phyloP scores from a whole-genome alignment of 768 basidiomycete genomes.

The Trametes coccinea region DNA sequence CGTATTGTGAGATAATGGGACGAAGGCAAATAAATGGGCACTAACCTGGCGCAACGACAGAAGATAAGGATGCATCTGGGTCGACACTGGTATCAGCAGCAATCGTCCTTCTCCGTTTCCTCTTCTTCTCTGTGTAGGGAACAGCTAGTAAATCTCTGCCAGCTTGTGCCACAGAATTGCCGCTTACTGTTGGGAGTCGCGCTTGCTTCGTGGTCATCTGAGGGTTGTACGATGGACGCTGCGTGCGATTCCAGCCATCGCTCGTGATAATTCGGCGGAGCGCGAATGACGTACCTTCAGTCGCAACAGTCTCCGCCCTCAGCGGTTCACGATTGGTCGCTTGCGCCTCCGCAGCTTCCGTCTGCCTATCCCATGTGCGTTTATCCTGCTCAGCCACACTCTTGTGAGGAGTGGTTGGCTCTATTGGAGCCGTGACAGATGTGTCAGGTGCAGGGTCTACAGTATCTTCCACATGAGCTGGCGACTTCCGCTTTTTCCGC shows the following conservation, averaged over 20 bases:
- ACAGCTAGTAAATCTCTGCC: background rate
- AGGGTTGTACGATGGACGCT: too few relatives aligned
- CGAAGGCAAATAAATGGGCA: background rate
- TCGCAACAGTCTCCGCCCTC: too few relatives aligned
- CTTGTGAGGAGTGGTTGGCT: too few relatives aligned
- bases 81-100: background rate
- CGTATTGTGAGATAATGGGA: background rate
- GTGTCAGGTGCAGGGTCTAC: background rate
- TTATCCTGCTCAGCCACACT: too few relatives aligned
- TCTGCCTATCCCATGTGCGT: too few relatives aligned
- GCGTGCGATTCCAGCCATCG: too few relatives aligned
- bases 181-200: background rate
- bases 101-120: conserved; percentile 5
- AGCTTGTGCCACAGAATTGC: background rate
- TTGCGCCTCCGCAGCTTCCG: too few relatives aligned
- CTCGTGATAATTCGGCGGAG: too few relatives aligned
- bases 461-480: background rate
- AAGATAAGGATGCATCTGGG: background rate
- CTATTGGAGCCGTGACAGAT: background rate
- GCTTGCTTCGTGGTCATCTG: background rate
- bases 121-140: conserved; percentile 1
- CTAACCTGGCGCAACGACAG: background rate
- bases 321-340: too few relatives aligned
- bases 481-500: conserved; percentile 8
- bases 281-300: too few relatives aligned